phyloP scores from a whole-genome alignment of 2,329 filamentous ascomycete genomes.

The Fusarium sp. region DNA sequence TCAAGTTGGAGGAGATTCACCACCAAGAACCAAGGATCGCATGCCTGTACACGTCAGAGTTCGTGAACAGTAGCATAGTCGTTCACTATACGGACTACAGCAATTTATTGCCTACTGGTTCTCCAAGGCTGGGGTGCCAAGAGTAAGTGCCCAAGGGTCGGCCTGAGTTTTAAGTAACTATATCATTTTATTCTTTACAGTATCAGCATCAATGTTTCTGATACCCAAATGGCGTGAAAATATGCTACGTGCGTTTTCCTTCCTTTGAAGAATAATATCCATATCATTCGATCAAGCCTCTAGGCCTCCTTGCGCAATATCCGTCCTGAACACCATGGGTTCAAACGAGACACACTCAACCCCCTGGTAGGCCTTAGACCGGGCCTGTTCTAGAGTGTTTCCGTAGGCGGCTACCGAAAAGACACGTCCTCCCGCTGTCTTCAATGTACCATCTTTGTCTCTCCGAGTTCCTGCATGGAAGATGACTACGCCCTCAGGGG shows the following conservation, averaged over 20 bases:
- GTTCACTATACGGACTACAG: too few relatives aligned
- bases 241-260: neutral
- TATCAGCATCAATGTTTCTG: neutral
- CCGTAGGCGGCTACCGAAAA: constrained; percentile 82
- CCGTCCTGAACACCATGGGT: constrained; percentile 85
- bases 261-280: neutral
- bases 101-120: neutral
- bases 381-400: constrained; percentile 76
- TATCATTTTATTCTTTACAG: neutral
- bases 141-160: neutral
- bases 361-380: constrained; percentile 81
- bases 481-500: constrained; percentile 66
- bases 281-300: neutral
- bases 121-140: neutral
- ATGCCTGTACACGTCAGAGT: constrained; percentile 52
- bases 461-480: constrained; percentile 87
- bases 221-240: neutral
- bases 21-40: constrained; percentile 49
- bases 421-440: constrained; percentile 83
- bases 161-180: neutral
- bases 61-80: neutral
- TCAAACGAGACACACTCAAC: constrained; percentile 76
- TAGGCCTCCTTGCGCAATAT: constrained; percentile 72
- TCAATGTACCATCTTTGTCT: constrained; percentile 62
- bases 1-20: constrained; percentile 54